These are phyloP conservation scores for Hyphopichia khmerensis DNA, from an alignment of 1,139 yeast genomes.

Conservation along the genomic window DNA sequence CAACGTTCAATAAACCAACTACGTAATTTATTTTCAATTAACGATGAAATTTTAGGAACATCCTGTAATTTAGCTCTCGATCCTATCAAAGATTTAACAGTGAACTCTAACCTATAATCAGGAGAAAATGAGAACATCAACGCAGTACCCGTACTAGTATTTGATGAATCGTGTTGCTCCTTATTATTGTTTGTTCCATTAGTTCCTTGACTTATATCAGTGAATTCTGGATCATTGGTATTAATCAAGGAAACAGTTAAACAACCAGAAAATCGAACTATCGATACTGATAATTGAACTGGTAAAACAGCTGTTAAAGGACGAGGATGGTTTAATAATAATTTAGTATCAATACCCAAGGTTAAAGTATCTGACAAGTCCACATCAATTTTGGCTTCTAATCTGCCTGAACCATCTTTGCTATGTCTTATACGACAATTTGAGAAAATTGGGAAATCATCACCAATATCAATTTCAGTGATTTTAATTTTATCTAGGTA, in stretches of 20 bases:
- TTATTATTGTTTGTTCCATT: background rate
- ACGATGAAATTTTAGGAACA: constrained; percentile 84
- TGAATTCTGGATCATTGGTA: constrained; percentile 41
- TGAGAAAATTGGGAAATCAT: constrained; percentile 92
- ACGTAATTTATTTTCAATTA: constrained; percentile 78
- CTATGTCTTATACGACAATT: constrained; percentile 80
- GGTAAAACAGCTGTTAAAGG: constrained; percentile 86
- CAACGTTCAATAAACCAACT: constrained; percentile 92
- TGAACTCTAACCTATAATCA: constrained; percentile 84
- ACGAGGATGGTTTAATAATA: constrained; percentile 81
- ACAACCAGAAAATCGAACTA: constrained; percentile 92
- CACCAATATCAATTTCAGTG: constrained; percentile 90
- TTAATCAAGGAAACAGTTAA: constrained; percentile 74
- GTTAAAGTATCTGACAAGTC: constrained; percentile 89
- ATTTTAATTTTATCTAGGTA: constrained; percentile 76
- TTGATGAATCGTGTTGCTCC: background rate
- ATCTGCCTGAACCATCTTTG: constrained; percentile 47
- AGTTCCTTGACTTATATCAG: constrained; percentile 9
- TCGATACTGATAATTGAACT: constrained; percentile 77
- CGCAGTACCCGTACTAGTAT: constrained; percentile 51
- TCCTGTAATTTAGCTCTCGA: constrained; percentile 90
- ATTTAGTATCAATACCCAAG: constrained; percentile 80
- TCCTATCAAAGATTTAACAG: constrained; percentile 84
- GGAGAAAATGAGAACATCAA: constrained; percentile 88
- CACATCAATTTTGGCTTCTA: constrained; percentile 92